Evolutionary conservation across 257 asterid species (phyloP).

Genomic region (Scutellaria barbata): DNA sequence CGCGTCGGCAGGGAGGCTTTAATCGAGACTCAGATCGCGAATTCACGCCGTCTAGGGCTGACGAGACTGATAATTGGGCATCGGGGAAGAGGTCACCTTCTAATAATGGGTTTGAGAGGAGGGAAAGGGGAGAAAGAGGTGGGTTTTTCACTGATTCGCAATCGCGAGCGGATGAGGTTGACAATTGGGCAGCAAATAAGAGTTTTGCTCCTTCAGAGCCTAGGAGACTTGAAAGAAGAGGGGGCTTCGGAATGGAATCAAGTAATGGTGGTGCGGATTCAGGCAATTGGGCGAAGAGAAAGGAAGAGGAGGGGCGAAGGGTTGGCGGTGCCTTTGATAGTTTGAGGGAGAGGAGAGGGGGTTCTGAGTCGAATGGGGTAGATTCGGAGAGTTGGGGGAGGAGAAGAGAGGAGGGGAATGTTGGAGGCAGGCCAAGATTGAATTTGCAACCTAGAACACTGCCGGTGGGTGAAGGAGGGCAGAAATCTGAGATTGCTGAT

Average conservation of each 20-base stretch:
- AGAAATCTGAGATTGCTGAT: conserved; percentile 27
- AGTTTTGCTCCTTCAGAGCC: conserved; percentile 71
- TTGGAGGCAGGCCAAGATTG: conserved; percentile 71
- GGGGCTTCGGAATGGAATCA: conserved; percentile 67
- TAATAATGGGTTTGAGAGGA: conserved; percentile 68
- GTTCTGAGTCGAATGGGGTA: conserved; percentile 46
- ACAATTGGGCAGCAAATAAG: conserved; percentile 83
- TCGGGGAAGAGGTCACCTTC: conserved; percentile 58
- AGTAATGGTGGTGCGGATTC: conserved; percentile 68
- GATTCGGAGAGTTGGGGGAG: conserved; percentile 75
- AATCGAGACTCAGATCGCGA: conserved; percentile 66
- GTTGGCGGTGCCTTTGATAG: conserved; percentile 79
- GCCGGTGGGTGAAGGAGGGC: conserved; percentile 53
- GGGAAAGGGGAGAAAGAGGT: conserved; percentile 80
- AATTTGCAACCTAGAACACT: conserved; percentile 64
- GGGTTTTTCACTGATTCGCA: conserved; percentile 84
- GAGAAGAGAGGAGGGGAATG: conserved; percentile 61
- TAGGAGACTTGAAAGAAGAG: conserved; percentile 63
- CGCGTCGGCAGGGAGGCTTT: conserved; percentile 70
- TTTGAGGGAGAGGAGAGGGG: conserved; percentile 73
- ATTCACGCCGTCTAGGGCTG: conserved; percentile 74
- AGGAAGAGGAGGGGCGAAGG: conserved; percentile 69
- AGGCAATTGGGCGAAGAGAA: conserved; percentile 70
- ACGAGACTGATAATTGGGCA: conserved; percentile 89
- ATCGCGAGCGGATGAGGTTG: conserved; percentile 85